These are phyloP conservation scores for Coprinopsis marcescibilis DNA, from an alignment of 768 basidiomycete species.

Conservation along the genomic window DNA sequence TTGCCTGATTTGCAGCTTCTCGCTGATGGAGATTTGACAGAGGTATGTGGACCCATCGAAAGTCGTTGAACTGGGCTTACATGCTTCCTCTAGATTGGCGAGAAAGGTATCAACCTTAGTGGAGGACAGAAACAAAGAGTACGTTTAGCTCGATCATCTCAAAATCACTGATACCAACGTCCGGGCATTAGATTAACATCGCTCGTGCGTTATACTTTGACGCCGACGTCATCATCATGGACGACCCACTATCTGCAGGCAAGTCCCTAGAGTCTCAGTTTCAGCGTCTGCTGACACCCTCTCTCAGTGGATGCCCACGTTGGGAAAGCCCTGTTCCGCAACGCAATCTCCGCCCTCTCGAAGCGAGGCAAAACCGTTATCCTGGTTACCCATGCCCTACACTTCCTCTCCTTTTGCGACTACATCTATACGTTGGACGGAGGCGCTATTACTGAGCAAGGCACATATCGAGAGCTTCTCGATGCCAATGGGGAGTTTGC, in stretches of 20 bases:
- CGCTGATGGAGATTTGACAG: slow-evolving; percentile 66
- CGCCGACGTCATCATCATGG: slow-evolving; percentile 56
- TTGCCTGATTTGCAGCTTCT: slow-evolving; percentile 59
- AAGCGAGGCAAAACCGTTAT: slow-evolving; percentile 61
- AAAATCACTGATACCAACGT: background rate
- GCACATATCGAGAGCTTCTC: slow-evolving; percentile 53
- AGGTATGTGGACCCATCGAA: slow-evolving; percentile 32
- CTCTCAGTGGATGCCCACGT: slow-evolving; percentile 69
- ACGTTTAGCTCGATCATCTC: slow-evolving; percentile 8
- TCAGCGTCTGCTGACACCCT: slow-evolving; percentile 7
- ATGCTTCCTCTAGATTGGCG: slow-evolving; percentile 45
- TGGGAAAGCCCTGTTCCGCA: slow-evolving; percentile 59
- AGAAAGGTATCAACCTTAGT: slow-evolving; percentile 62
- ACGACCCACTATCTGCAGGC: slow-evolving; percentile 65
- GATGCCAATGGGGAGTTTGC: slow-evolving; percentile 47
- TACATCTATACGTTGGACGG: slow-evolving; percentile 71
- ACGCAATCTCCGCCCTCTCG: slow-evolving; percentile 46
- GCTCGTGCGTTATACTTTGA: slow-evolving; percentile 64
- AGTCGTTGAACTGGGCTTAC: background rate
- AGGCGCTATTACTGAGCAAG: slow-evolving; percentile 68
- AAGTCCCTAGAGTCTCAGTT: slow-evolving; percentile 6
- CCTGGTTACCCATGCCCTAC: slow-evolving; percentile 82
- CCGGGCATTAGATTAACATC: slow-evolving; percentile 48
- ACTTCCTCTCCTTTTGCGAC: slow-evolving; percentile 78
- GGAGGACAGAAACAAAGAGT: slow-evolving; percentile 65